Percentiles rank a stretch among this genome's conserved stretches.
Conservation (phyloP, 768 basidiomycete genomes). For the Paxillus involutus region DNA sequence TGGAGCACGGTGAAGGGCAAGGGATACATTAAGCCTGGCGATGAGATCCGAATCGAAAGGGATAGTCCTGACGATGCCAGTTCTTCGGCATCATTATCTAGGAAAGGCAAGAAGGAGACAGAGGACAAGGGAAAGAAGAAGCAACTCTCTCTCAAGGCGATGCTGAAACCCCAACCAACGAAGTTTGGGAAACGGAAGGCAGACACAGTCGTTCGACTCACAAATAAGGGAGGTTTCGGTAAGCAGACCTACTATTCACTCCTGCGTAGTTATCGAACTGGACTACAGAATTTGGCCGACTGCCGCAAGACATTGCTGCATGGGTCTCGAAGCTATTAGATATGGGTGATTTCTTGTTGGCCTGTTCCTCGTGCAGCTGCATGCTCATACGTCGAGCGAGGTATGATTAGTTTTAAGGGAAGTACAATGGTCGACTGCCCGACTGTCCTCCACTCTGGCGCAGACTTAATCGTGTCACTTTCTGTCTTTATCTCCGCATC, state of each 20-base stretch:
- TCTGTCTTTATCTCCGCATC: constrained; percentile 64
- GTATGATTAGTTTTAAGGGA: constrained; percentile 63
- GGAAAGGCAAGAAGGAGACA: constrained; percentile 34
- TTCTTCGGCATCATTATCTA: constrained; percentile 21
- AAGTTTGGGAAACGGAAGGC: constrained; percentile 51
- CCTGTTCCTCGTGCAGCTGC: not conserved
- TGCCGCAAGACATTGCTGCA: constrained; percentile 65
- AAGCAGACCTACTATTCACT: constrained; percentile 9
- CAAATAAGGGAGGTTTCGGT: constrained; percentile 69
- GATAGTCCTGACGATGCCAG: constrained; percentile 42
- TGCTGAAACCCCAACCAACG: constrained; percentile 58
- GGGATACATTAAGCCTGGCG: constrained; percentile 66
- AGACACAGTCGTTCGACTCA: constrained; percentile 66
- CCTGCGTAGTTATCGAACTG: not conserved
- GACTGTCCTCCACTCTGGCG: constrained; percentile 65
- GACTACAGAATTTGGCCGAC: constrained; percentile 68
- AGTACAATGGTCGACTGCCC: constrained; percentile 81
- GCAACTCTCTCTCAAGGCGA: constrained; percentile 62
- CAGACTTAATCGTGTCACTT: constrained; percentile 75
- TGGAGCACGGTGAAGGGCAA: constrained; percentile 79
- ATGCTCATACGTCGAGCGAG: constrained; percentile 33
- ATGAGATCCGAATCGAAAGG: constrained; percentile 57
- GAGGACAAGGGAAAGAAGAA: constrained; percentile 46
- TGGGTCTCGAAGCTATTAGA: constrained; percentile 80
- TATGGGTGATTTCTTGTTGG: constrained; percentile 42